Base-by-base conservation (phyloP, 495 filamentous ascomycete genomes). In the Glarea lozoyensis region DNA sequence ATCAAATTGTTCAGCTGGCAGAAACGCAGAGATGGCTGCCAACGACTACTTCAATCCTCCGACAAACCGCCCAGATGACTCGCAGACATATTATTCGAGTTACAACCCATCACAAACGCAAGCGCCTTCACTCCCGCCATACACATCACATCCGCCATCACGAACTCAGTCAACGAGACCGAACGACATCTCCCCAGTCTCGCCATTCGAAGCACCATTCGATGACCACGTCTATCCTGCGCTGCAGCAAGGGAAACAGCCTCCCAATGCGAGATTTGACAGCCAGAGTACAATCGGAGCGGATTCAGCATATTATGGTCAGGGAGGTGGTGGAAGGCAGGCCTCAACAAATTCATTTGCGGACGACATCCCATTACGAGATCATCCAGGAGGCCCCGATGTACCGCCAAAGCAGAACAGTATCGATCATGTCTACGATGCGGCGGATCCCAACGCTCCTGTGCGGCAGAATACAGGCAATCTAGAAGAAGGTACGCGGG, bases 31-130 rank as follows among this genome's bases (percentile, higher is more conserved):
- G 6, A 94, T 93, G 87, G 82, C 87, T 40, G 73, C 85, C 47
- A 84, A 88, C 69, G 81, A 87, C 45, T 88, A 88, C 62, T 88
- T 88, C 67, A 73, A 75, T 57, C n/a, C n/a, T n/a, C n/a, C n/a
- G n/a, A 56, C 65, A 38, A 67, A 65, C 44, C 66, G 74, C 50
- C 60, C 58, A 17, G 60, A 55, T 48, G 25, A 50, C 29, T 25
- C 56, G 49, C 53, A 56, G 52, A 33, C 57, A 51, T 41, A 55
- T 44, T 55, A 56, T 32, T 45, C 47, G 23, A 52, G 37, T 12
- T 54, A 54, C 38, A 58, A 57, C 43, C 49, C 47, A 34, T 48
- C 45, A 37, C 58, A 42, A 36, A 57, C 54, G 42, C 40, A 55
- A 15, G 32, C 50, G 31, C 45, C 44, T 1, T 47, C 46, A 13